Percentiles rank a stretch among this genome's conserved stretches.
Evolutionary conservation across 106 monocot species (phyloP).

Genomic region (Triglochin maritima): DNA sequence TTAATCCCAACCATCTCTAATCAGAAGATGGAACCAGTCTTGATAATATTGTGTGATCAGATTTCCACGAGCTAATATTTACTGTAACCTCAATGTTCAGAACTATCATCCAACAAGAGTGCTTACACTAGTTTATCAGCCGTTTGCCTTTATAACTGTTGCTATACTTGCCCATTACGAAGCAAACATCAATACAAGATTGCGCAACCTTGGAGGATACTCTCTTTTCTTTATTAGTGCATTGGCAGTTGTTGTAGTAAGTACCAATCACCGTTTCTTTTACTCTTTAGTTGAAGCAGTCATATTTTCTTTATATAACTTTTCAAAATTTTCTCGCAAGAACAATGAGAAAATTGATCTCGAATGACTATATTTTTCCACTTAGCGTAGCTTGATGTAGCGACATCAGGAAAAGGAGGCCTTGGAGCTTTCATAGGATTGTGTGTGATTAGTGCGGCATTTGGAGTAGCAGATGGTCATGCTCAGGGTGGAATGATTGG

Average conservation of each 20-base stretch:
- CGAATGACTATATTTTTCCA: neutral
- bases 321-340: neutral
- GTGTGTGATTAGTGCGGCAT: conserved; percentile 37
- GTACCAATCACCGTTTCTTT: conserved; percentile 1
- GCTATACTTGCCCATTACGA: conserved; percentile 42
- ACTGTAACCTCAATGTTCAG: neutral
- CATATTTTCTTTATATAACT: neutral
- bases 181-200: conserved; percentile 51
- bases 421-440: conserved; percentile 47
- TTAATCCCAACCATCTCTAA: neutral
- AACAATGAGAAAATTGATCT: neutral
- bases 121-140: conserved; percentile 28
- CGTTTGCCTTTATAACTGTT: conserved; percentile 34
- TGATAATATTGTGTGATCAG: neutral
- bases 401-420: conserved; percentile 49
- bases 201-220: conserved; percentile 42
- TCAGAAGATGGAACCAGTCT: neutral
- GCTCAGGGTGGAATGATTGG: conserved; percentile 66
- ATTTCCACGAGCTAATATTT: neutral
- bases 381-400: conserved; percentile 41
- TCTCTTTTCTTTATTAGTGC: conserved; percentile 54
- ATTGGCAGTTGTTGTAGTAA: conserved; percentile 36
- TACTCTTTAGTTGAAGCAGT: neutral
- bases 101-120: conserved; percentile 4
- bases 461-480: conserved; percentile 61